These are phyloP conservation scores for Antitrichia curtipendula DNA, from an alignment of 225 moss, liverwort and hornwort species.

Conservation along the genomic window DNA sequence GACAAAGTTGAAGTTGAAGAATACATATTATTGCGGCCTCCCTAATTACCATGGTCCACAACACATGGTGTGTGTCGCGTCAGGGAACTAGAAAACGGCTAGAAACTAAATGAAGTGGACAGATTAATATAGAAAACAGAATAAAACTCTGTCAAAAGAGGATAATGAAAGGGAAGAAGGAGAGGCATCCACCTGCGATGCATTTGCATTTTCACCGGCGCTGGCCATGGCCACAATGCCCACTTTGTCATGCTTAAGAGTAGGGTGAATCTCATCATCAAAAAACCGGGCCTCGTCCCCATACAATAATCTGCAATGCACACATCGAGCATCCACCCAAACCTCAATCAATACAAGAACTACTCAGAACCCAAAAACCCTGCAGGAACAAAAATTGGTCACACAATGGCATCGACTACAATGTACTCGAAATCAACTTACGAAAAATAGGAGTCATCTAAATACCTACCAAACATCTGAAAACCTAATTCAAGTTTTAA, in stretches of 20 bases:
- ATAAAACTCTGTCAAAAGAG: not conserved
- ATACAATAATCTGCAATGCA: slow-evolving; percentile 61
- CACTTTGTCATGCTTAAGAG: slow-evolving; percentile 75
- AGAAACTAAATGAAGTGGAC: not conserved
- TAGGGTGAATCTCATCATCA: slow-evolving; percentile 78
- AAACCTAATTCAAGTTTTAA: not conserved
- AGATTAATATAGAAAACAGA: not conserved
- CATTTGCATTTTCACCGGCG: slow-evolving; percentile 84
- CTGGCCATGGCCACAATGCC: slow-evolving; percentile 98
- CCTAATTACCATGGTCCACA: not conserved
- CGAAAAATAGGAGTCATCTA: not conserved
- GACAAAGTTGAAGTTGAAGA: not conserved
- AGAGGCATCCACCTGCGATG: slow-evolving; percentile 60
- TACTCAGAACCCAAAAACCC: not conserved
- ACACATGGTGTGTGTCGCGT: not conserved
- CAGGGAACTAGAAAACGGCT: not conserved
- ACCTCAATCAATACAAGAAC: not conserved
- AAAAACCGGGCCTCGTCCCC: slow-evolving; percentile 92
- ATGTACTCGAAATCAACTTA: not conserved
- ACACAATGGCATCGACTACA: not conserved
- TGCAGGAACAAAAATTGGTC: not conserved
- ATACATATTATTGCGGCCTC: not conserved
- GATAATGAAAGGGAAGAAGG: not conserved
- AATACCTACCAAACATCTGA: not conserved
- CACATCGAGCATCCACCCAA: not conserved